These are phyloP conservation scores for Penicillium subrubescens DNA, from an alignment of 495 filamentous ascomycete genomes.

Conservation along the genomic window DNA sequence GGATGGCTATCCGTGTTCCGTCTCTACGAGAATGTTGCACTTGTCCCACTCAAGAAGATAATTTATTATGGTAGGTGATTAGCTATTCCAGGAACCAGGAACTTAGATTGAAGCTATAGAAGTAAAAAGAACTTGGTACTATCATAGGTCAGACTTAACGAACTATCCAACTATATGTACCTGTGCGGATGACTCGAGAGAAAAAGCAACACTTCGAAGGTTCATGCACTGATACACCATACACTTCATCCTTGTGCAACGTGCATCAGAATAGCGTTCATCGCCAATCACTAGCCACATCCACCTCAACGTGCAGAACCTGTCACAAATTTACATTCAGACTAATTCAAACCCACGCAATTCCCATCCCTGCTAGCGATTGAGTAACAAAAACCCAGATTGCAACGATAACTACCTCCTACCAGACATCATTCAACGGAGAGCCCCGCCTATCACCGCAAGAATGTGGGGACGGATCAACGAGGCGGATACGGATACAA, in stretches of 20 bases:
- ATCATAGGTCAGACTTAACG: not conserved
- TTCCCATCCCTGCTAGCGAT: not conserved
- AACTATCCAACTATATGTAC: not conserved
- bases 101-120: not conserved
- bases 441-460: constrained; percentile 5
- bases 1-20: constrained; percentile 29
- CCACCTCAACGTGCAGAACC: not conserved
- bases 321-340: not conserved
- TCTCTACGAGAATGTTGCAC: not conserved
- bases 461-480: constrained; percentile 23
- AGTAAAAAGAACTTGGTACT: not conserved
- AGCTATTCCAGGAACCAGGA: not conserved
- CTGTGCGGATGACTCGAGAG: not conserved
- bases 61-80: not conserved
- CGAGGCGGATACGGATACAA: constrained; percentile 30
- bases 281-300: not conserved
- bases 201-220: not conserved
- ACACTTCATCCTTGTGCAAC: not conserved
- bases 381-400: not conserved
- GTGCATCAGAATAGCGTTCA: not conserved
- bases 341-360: not conserved
- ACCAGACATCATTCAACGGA: not conserved
- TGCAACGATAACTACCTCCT: not conserved
- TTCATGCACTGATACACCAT: not conserved
- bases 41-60: not conserved